Evolutionary conservation across 768 basidiomycete genomes (phyloP), one percentile per base, ranked within the genome.

Genomic region (Sistotremastrum suecicum): DNA sequence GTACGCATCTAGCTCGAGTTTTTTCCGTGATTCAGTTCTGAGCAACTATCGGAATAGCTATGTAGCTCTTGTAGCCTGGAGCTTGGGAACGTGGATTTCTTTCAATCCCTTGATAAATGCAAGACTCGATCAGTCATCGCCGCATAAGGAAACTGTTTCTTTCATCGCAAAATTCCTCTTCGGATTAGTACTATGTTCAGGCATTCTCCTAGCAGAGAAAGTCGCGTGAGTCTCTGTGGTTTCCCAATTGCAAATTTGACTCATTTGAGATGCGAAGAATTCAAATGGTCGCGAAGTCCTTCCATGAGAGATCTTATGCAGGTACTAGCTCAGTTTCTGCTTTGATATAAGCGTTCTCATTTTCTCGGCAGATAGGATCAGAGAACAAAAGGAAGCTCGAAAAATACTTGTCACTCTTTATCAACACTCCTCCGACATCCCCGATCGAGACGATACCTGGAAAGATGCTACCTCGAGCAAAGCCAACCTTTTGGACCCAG

Each of bases 211-310:
- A 7, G 79, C 73, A 45, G 88, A 91, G 61, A 95, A 95, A 57
- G 75, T 91, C 49, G 60, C 81, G 20, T 20, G 20, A 20, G 20
- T 20, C 20, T 20, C 20, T 20, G 20, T 20, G 20, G 20, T 20
- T 20, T 20, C 20, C 20, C 20, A 2, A 20, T 20, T 20, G 20
- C 20, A 20, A 2, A 20, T 20, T 20, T 20, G 20, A 20, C 20
- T 20, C 20, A 20, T 20, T 20, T 20, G 20, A 20, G 20, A 20
- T 20, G 20, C 20, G 20, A 20, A 20, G 20, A 9, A 84, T 95
- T 41, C 90, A 92, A 59, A 78, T 78, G 68, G 89, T 94, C 53
- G 81, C 81, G 40, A 70, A 67, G 39, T 83, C 85, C 56, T 89
- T 87, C 60, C 85, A 89, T 56, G 81, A 85, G 57, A 65, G 77